A percentile compares a stretch with the other conserved stretches of the same genome.
Evolutionary conservation across 257 asterid genomes (phyloP).

Genomic region (Datura wrightii): DNA sequence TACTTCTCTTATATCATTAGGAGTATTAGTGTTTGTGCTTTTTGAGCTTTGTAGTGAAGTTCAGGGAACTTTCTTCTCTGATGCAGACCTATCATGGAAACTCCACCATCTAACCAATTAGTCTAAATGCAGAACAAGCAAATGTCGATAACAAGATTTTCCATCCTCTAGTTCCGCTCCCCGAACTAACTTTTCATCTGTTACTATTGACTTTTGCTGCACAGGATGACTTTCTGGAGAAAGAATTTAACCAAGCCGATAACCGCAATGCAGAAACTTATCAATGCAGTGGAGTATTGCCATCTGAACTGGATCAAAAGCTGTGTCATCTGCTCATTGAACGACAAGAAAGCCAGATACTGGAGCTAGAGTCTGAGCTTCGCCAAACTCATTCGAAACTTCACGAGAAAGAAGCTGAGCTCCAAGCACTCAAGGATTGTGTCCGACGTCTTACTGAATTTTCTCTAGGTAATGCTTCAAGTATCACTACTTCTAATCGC

Average conservation of each 20-base stretch:
- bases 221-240: conserved; percentile 48
- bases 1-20: neutral
- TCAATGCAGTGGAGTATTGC: conserved; percentile 51
- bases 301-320: conserved; percentile 67
- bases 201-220: neutral
- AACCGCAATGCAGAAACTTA: conserved; percentile 34
- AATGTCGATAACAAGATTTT: neutral
- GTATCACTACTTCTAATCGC: conserved; percentile 33
- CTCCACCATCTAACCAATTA: neutral
- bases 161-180: neutral
- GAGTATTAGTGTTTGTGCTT: neutral
- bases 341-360: conserved; percentile 68
- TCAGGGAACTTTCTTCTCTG: neutral
- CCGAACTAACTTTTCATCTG: neutral
- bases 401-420: conserved; percentile 70
- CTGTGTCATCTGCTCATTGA: conserved; percentile 64
- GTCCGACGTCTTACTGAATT: conserved; percentile 68
- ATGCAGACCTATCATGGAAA: neutral
- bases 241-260: conserved; percentile 38
- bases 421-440: conserved; percentile 76
- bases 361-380: conserved; percentile 62
- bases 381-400: conserved; percentile 61
- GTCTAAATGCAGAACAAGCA: neutral
- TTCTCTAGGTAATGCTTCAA: conserved; percentile 52
- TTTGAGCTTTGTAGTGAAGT: neutral